A percentile compares a stretch with the other conserved stretches of the same genome.
Evolutionary conservation across 805 yeast species (phyloP).

Genomic region (Isabelozyma rhagii): DNA sequence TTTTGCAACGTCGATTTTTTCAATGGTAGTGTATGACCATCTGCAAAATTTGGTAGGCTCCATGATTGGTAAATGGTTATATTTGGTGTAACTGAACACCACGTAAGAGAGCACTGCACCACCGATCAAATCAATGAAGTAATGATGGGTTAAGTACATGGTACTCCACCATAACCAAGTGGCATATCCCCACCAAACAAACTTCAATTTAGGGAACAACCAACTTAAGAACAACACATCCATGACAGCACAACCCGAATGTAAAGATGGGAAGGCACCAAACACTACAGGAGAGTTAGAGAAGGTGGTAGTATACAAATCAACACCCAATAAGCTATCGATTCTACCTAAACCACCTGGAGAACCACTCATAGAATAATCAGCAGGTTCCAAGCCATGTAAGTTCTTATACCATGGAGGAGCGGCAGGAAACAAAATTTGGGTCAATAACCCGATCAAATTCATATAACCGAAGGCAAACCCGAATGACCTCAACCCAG

Average conservation of each 20-base stretch:
- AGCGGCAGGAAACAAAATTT: conserved; percentile 85
- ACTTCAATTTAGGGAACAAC: conserved; percentile 69
- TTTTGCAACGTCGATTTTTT: conserved; percentile 19
- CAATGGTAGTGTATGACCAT: conserved; percentile 55
- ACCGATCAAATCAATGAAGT: conserved; percentile 89
- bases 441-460: conserved; percentile 76
- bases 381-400: conserved; percentile 86
- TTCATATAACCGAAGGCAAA: conserved; percentile 96
- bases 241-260: conserved; percentile 92
- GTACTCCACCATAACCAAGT: conserved; percentile 98
- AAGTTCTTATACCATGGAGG: conserved; percentile 95
- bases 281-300: conserved; percentile 86
- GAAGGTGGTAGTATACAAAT: conserved; percentile 80
- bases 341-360: conserved; percentile 95
- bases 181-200: conserved; percentile 74
- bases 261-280: conserved; percentile 86
- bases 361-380: conserved; percentile 86
- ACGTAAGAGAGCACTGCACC: conserved; percentile 81
- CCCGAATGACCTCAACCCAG: conserved; percentile 75
- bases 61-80: conserved; percentile 62
- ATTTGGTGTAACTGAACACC: conserved; percentile 67
- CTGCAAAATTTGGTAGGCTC: conserved; percentile 57
- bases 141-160: conserved; percentile 96
- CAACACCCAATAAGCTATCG: conserved; percentile 73
- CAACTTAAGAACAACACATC: conserved; percentile 84